These are phyloP conservation scores for Pseudocercospora fijiensis DNA, from an alignment of 2,329 filamentous ascomycete species.

Conservation along the genomic window DNA sequence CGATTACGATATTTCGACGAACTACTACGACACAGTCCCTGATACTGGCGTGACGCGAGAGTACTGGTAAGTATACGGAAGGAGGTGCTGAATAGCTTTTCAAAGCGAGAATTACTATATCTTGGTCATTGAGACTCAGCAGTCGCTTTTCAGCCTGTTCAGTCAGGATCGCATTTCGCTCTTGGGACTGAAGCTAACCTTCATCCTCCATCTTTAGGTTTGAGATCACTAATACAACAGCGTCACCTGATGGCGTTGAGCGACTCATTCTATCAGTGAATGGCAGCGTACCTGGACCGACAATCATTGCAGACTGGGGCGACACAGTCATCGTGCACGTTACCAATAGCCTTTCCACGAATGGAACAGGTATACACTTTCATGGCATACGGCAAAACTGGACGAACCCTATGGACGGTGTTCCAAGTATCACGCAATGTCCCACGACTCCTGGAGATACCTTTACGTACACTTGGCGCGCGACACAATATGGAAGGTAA, in stretches of 20 bases:
- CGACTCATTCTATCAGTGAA: conserved; percentile 47
- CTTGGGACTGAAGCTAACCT: too few species aligned
- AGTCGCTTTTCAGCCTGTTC: too few species aligned
- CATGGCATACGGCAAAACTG: conserved; percentile 53
- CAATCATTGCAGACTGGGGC: conserved; percentile 47
- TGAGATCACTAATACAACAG: conserved; percentile 45
- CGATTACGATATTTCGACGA: conserved; percentile 39
- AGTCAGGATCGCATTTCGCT: too few species aligned
- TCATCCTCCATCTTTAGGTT: conserved; percentile 26
- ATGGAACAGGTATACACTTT: conserved; percentile 54
- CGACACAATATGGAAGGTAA: conserved; percentile 38
- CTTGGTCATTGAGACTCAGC: too few species aligned
- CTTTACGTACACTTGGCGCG: conserved; percentile 43
- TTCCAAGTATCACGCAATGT: conserved; percentile 59
- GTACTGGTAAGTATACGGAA: conserved; percentile 36
- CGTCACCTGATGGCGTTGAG: conserved; percentile 49
- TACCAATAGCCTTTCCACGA: conserved; percentile 42
- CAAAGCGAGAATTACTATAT: too few species aligned
- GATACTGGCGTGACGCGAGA: conserved; percentile 42
- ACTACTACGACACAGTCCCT: conserved; percentile 39
- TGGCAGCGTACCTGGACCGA: conserved; percentile 49
- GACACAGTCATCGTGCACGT: conserved; percentile 32
- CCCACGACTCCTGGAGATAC: conserved; percentile 60
- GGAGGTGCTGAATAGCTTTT: too few species aligned
- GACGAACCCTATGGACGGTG: conserved; percentile 55